These are phyloP conservation scores for Rhizopus delemar DNA, from an alignment of 371 early-diverging fungal species.

Conservation along the genomic window DNA sequence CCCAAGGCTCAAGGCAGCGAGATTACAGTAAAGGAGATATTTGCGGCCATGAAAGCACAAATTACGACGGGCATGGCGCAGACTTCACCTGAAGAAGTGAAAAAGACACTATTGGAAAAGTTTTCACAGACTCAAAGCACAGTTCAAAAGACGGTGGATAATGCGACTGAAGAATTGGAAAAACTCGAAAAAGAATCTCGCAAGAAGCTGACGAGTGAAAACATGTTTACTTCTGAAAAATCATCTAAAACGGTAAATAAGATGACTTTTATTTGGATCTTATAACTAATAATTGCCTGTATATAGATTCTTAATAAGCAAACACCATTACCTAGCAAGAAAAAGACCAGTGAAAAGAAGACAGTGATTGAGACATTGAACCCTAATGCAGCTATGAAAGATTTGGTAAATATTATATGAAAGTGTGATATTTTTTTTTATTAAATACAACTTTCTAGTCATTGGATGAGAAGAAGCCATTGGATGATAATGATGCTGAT, in stretches of 20 bases:
- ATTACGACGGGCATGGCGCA: slow-evolving; percentile 29
- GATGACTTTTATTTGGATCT: neutral
- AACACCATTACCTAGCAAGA: slow-evolving; percentile 23
- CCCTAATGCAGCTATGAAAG: slow-evolving; percentile 56
- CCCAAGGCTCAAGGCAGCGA: slow-evolving; percentile 8
- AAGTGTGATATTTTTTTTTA: neutral
- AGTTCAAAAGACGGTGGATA: slow-evolving; percentile 34
- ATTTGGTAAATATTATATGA: slow-evolving; percentile 35
- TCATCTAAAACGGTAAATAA: slow-evolving; percentile 69
- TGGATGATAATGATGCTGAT: slow-evolving; percentile 55
- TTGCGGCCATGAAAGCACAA: slow-evolving; percentile 25
- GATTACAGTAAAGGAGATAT: slow-evolving; percentile 20
- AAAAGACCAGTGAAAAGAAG: slow-evolving; percentile 42
- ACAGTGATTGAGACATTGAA: slow-evolving; percentile 75
- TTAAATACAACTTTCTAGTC: neutral
- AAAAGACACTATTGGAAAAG: slow-evolving; percentile 25
- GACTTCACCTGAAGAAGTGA: slow-evolving; percentile 27
- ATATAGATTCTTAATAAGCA: slow-evolving; percentile 54
- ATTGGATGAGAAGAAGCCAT: slow-evolving; percentile 9
- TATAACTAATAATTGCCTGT: neutral
- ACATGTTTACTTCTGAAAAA: slow-evolving; percentile 68
- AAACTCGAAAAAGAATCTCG: slow-evolving; percentile 65
- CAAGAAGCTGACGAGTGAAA: slow-evolving; percentile 78
- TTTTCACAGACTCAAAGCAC: slow-evolving; percentile 18
- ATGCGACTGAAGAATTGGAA: slow-evolving; percentile 52